Percentiles rank a stretch among this genome's conserved stretches.
Conservation (phyloP, 176 grass and related monocot species). For the Musa beccarii region DNA sequence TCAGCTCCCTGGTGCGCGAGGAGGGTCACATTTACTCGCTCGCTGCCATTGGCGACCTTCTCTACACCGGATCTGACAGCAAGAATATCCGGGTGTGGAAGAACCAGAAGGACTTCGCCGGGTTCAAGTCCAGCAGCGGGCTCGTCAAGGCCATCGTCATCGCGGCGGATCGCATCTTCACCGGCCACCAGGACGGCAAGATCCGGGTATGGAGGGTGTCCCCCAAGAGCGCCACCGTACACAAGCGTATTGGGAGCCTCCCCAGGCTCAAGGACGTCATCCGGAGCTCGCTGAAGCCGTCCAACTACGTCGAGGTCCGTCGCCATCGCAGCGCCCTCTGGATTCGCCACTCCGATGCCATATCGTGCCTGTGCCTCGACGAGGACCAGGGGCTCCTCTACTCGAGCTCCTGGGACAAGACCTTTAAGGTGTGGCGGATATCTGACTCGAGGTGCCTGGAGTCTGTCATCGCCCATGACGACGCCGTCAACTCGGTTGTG, state of each 20-base stretch:
- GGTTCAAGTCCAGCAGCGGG: slow-evolving; percentile 94
- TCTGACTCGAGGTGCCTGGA: slow-evolving; percentile 7
- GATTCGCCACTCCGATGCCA: slow-evolving; percentile 92
- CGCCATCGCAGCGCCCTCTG: slow-evolving; percentile 75
- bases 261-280: slow-evolving; percentile 82
- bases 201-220: slow-evolving; percentile 84
- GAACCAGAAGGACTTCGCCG: slow-evolving; percentile 85
- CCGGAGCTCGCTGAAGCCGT: slow-evolving; percentile 74
- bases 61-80: slow-evolving; percentile 95
- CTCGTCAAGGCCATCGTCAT: slow-evolving; percentile 94
- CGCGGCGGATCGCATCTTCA: slow-evolving; percentile 80
- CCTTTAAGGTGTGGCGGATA: slow-evolving; percentile 12
- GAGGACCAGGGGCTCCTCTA: slow-evolving; percentile 20
- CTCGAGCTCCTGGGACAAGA: slow-evolving; percentile 9
- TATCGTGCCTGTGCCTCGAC: slow-evolving; percentile 66
- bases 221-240: slow-evolving; percentile 58
- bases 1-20: slow-evolving; percentile 5
- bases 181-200: slow-evolving; percentile 95
- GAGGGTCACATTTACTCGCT: slow-evolving; percentile 13
- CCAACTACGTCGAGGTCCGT: slow-evolving; percentile 88
- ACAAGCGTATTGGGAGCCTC: slow-evolving; percentile 89
- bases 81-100: slow-evolving; percentile 98
- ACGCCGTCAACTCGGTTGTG: slow-evolving; percentile 9
- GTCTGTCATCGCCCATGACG: slow-evolving; percentile 11
- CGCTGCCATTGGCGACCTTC: slow-evolving; percentile 14